Base-by-base conservation (phyloP, 2,329 filamentous ascomycete genomes). In the Beauveria caledonica region DNA sequence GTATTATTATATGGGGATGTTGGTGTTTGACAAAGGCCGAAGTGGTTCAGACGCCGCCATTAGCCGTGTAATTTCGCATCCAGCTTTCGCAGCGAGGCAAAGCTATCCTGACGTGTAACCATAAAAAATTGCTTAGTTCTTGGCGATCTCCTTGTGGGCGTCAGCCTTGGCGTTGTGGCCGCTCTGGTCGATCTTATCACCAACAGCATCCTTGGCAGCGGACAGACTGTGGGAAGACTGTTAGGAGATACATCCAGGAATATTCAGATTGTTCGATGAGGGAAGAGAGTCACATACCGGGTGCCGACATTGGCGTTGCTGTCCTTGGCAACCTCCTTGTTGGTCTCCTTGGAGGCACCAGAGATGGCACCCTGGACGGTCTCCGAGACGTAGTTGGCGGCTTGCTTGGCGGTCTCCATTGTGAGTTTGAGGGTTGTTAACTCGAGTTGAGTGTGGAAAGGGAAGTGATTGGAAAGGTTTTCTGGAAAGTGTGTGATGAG, bases 261-360 rank as follows among this genome's bases (percentile, higher is more conserved):
- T 1, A 21, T 2, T 19, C 3, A 15, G 5, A 7, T 25, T 44
- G 8, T 15, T 19, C 9, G 21, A 27, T n/a, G 27, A 29, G 2
- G 17, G 23, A 33, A 21, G 54, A n/a, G 2, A 29, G 0, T 23
- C 46, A 59, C 77, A 71, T 72, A 81, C 79, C 86, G 85, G 71
- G 81, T 85, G 68, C 72, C 66, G 58, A 85, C 13, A 63, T 66
- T 67, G 65, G 77, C 80, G 69, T 86, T 77, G 71, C 69, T 70
- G 71, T 85, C 81, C 80, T 88, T 88, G 72, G 86, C 86, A 66
- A 85, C 76, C 67, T 78, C 72, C 83, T 88, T 88, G 84, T 88
- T 88, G 78, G 78, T 77, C 78, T 88, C 85, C 82, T 89, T 88
- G 77, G 78, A 82, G 64, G 80, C 79, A 68, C 79, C 78, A 63